These are phyloP conservation scores for Phytophthora sp. DNA, from an alignment of 352 stramenopile genomes.

Conservation along the genomic window DNA sequence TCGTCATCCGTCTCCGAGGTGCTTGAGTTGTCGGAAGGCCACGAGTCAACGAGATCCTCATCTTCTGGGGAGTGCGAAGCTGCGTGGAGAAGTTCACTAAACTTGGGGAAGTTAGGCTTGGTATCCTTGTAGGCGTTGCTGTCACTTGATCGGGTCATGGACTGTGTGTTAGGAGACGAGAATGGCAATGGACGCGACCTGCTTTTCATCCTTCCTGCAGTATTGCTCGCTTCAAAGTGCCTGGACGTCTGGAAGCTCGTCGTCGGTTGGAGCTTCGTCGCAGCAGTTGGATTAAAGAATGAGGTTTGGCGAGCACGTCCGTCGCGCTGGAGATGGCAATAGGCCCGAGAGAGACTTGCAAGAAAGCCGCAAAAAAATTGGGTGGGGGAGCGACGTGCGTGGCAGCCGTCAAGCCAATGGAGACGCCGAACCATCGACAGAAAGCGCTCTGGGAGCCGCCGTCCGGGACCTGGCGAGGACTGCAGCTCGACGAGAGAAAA, in stretches of 20 bases:
- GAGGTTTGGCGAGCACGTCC: constrained; percentile 3
- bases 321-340: neutral
- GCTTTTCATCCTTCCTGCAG: constrained; percentile 18
- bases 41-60: constrained; percentile 10
- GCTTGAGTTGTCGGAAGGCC: constrained; percentile 21
- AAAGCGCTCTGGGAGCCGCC: constrained; percentile 38
- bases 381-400: constrained; percentile 37
- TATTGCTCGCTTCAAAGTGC: neutral
- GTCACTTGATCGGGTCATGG: constrained; percentile 3
- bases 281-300: constrained; percentile 25
- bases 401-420: constrained; percentile 41
- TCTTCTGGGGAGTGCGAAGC: constrained; percentile 23
- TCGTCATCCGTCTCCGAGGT: constrained; percentile 40
- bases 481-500: constrained; percentile 8
- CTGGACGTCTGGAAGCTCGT: constrained; percentile 15
- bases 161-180: neutral
- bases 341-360: constrained; percentile 27
- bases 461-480: constrained; percentile 26
- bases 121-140: neutral
- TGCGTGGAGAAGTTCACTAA: constrained; percentile 34
- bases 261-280: constrained; percentile 4
- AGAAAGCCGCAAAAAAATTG: constrained; percentile 42
- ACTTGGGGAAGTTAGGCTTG: constrained; percentile 24
- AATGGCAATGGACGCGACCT: neutral
- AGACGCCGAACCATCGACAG: constrained; percentile 24